Percentiles rank a stretch among this genome's conserved stretches.
Conservation (phyloP, 176 grass and related monocot species). For the Eleusine indica region DNA sequence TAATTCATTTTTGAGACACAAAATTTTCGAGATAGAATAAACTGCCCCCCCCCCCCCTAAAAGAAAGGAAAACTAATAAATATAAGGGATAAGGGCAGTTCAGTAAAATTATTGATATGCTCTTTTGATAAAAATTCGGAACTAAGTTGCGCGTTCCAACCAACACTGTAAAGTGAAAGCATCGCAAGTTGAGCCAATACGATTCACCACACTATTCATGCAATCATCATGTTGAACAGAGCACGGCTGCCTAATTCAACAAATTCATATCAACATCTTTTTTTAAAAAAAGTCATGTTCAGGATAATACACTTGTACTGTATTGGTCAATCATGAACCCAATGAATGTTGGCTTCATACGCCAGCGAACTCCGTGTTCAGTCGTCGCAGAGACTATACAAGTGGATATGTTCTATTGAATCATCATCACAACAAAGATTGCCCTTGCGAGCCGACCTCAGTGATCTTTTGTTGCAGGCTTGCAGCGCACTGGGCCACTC, state of each 20-base stretch:
- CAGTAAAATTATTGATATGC: background rate
- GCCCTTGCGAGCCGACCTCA: background rate
- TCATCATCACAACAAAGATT: conserved; percentile 6
- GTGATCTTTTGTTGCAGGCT: background rate
- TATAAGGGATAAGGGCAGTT: background rate
- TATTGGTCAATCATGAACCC: conserved; percentile 4
- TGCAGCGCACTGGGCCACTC: background rate
- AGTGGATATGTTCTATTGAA: conserved; percentile 6
- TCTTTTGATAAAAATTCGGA: background rate
- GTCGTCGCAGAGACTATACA: conserved; percentile 12
- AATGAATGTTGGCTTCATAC: background rate
- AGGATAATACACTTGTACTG: background rate
- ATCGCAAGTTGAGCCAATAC: background rate
- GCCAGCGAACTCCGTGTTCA: background rate
- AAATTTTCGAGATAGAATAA: too few relatives aligned
- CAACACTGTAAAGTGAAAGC: background rate
- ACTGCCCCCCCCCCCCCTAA: too few relatives aligned
- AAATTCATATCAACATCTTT: too few relatives aligned
- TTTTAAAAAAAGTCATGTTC: background rate
- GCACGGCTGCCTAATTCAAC: background rate
- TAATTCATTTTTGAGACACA: too few relatives aligned
- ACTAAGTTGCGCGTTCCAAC: background rate
- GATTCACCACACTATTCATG: background rate
- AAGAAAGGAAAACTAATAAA: too few relatives aligned
- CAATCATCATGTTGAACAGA: too few relatives aligned